Evolutionary conservation across 495 filamentous ascomycete genomes (phyloP).

Genomic region (Tuber melanosporum): DNA sequence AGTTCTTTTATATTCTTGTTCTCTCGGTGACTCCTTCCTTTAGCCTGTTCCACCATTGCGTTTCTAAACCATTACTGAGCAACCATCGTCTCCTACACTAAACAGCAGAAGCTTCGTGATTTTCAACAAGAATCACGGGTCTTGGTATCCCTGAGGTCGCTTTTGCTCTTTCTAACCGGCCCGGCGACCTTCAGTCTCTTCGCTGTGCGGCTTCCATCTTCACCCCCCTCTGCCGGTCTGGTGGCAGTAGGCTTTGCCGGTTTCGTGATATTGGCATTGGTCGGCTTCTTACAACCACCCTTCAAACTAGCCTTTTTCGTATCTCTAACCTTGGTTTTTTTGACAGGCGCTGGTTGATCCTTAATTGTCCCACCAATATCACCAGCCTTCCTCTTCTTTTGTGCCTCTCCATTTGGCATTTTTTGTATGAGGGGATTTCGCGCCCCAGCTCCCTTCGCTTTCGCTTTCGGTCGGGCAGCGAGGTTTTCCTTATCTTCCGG

Average conservation of each 20-base stretch:
- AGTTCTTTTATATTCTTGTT: too few species aligned
- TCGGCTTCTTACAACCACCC: background rate
- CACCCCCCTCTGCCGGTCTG: background rate
- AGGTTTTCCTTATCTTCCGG: constrained; percentile 29
- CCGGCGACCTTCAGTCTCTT: background rate
- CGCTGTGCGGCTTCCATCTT: background rate
- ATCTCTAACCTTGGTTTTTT: background rate
- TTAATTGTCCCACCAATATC: background rate
- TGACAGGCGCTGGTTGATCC: background rate
- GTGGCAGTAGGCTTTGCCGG: background rate
- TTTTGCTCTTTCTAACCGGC: background rate
- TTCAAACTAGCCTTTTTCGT: background rate
- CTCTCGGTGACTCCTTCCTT: too few species aligned
- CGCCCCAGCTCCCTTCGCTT: constrained; percentile 23
- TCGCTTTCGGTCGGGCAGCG: constrained; percentile 22
- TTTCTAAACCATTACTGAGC: too few species aligned
- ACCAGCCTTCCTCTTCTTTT: constrained; percentile 1
- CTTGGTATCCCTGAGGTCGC: background rate
- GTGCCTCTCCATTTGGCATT: constrained; percentile 14
- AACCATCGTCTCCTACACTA: too few species aligned
- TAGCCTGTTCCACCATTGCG: too few species aligned
- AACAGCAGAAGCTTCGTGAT: too few species aligned
- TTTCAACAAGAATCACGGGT: background rate
- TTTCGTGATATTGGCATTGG: background rate
- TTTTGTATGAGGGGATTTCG: constrained; percentile 27